Conservation (phyloP, 163 green algal genomes). For the Dunaliella salina region DNA sequence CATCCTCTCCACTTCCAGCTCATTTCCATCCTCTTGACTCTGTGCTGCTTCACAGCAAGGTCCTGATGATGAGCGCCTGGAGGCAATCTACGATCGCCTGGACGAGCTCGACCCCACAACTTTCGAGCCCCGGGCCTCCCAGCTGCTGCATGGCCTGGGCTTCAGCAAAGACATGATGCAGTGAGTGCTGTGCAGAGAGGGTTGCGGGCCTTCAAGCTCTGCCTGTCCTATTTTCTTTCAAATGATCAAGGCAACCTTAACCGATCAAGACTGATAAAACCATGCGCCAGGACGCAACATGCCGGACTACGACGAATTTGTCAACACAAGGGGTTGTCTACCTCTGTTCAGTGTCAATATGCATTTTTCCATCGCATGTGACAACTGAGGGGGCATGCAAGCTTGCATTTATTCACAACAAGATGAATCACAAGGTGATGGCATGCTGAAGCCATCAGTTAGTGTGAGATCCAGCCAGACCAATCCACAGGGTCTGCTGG, state of each 20-base stretch:
- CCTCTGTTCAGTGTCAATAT: background rate
- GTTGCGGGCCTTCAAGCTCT: background rate
- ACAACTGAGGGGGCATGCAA: too few species aligned
- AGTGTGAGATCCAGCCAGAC: too few species aligned
- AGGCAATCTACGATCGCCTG: constrained; percentile 52
- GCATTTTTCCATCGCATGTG: too few species aligned
- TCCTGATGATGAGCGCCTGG: constrained; percentile 65
- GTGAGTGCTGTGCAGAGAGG: background rate
- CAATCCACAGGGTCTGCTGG: too few species aligned
- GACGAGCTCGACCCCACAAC: constrained; percentile 62
- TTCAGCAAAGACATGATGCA: constrained; percentile 70
- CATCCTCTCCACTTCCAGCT: background rate
- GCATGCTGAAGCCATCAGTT: background rate
- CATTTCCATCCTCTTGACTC: too few species aligned
- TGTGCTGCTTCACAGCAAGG: constrained; percentile 23
- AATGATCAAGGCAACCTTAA: background rate
- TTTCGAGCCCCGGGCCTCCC: constrained; percentile 56
- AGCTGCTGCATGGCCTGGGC: constrained; percentile 73
- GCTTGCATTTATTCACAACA: too few species aligned
- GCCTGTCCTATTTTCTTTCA: background rate
- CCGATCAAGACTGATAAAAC: too few species aligned
- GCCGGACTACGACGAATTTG: background rate
- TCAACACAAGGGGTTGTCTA: background rate
- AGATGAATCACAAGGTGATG: too few species aligned
- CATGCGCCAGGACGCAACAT: too few species aligned